Evolutionary conservation across 2,329 filamentous ascomycete genomes (phyloP).

Genomic region (Amylocarpus encephaloides): DNA sequence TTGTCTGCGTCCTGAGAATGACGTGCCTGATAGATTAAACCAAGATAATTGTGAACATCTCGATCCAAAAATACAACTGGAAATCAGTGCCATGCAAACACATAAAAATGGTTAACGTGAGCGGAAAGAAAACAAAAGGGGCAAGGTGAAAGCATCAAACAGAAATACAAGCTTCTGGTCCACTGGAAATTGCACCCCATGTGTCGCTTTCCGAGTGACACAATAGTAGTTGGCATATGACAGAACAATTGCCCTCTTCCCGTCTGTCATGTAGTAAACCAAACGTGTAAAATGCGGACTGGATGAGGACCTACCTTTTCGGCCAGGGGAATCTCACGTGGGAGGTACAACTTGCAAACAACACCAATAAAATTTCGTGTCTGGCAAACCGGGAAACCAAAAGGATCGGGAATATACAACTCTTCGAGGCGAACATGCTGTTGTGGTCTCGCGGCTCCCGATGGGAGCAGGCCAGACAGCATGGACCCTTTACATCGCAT

Average conservation of each 20-base stretch:
- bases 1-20: too few species aligned
- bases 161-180: background rate
- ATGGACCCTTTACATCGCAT: conserved; percentile 12
- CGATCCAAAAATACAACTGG: too few species aligned
- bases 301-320: conserved; percentile 10
- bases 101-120: background rate
- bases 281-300: conserved; percentile 16
- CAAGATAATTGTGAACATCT: background rate
- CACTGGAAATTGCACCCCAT: conserved; percentile 1
- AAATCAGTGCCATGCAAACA: background rate
- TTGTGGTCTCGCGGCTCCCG: conserved; percentile 16
- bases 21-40: too few species aligned
- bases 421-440: conserved; percentile 12
- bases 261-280: conserved; percentile 19
- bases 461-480: conserved; percentile 16
- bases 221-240: conserved; percentile 10
- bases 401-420: conserved; percentile 20
- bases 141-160: background rate
- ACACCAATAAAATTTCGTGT: conserved; percentile 20
- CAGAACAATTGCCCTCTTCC: conserved; percentile 15
- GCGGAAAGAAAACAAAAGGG: background rate
- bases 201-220: background rate
- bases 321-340: conserved; percentile 13
- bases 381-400: conserved; percentile 15
- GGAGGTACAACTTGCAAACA: conserved; percentile 14